These are phyloP conservation scores for Pseudomicrostroma phylloplanum DNA, from an alignment of 1,284 basidiomycete species.

Conservation along the genomic window DNA sequence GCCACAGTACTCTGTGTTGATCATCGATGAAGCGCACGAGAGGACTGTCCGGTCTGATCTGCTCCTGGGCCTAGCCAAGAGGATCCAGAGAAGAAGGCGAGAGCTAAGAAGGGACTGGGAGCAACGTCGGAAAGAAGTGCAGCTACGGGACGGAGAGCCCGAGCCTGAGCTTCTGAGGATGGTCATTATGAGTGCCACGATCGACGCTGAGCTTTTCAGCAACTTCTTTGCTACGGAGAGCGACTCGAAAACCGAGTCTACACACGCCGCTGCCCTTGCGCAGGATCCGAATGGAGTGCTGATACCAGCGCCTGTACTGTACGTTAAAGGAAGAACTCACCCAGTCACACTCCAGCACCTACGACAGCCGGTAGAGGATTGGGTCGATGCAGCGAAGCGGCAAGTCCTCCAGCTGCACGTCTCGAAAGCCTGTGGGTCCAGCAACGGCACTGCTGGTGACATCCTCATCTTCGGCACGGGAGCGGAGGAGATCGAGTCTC, in stretches of 20 bases:
- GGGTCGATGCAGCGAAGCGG: conserved; percentile 78
- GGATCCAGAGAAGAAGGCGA: conserved; percentile 50
- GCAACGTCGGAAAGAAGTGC: not conserved
- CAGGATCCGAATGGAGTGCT: not conserved
- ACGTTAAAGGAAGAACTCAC: conserved; percentile 87
- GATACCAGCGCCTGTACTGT: conserved; percentile 62
- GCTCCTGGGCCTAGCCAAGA: conserved; percentile 80
- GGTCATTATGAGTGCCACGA: conserved; percentile 92
- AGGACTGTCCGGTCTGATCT: conserved; percentile 89
- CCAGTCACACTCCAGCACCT: conserved; percentile 66
- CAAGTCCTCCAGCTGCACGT: conserved; percentile 86
- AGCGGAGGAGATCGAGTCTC: conserved; percentile 90
- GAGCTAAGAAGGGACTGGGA: conserved; percentile 55
- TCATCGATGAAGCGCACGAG: conserved; percentile 97
- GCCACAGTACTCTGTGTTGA: conserved; percentile 71
- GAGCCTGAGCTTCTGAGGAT: conserved; percentile 63
- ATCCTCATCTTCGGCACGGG: conserved; percentile 92
- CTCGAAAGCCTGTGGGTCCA: conserved; percentile 56
- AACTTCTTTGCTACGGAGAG: conserved; percentile 73
- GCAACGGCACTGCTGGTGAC: conserved; percentile 61
- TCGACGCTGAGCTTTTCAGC: conserved; percentile 90
- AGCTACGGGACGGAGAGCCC: conserved; percentile 47
- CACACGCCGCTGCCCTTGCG: not conserved
- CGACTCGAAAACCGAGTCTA: not conserved
- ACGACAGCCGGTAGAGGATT: conserved; percentile 69